Percentiles rank a stretch among this genome's conserved stretches.
These are phyloP conservation scores for Wickerhamiella musiphila DNA, from an alignment of 805 yeast species.

Conservation along the genomic window DNA sequence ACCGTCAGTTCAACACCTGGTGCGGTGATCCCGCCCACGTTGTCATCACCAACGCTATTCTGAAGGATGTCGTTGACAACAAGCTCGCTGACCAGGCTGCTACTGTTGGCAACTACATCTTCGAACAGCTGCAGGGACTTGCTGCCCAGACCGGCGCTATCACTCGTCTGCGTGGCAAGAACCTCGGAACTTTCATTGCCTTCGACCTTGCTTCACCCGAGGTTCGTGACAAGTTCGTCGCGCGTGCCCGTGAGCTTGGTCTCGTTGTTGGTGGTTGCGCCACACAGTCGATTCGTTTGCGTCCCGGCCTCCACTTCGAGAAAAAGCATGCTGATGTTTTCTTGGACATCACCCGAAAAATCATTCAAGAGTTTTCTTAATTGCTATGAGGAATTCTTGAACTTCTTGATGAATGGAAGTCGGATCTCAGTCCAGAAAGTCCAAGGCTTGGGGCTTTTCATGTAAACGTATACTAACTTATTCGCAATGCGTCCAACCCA, in stretches of 20 bases:
- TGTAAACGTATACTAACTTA: too few species aligned
- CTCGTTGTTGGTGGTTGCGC: constrained; percentile 79
- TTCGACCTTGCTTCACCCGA: constrained; percentile 43
- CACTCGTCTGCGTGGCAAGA: constrained; percentile 51
- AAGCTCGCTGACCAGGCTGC: constrained; percentile 39
- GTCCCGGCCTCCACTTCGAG: constrained; percentile 67
- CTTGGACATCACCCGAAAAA: constrained; percentile 28
- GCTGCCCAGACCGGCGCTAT: constrained; percentile 37
- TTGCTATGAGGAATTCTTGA: too few species aligned
- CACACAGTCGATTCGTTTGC: constrained; percentile 55
- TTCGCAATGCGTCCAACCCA: too few species aligned
- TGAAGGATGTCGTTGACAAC: constrained; percentile 42
- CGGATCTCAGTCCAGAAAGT: too few species aligned
- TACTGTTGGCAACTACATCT: constrained; percentile 53
- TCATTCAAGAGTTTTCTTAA: constrained; percentile 6
- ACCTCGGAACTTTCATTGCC: constrained; percentile 67
- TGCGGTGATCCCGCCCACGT: constrained; percentile 80
- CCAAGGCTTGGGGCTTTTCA: too few species aligned
- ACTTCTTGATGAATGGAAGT: too few species aligned
- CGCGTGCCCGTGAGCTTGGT: constrained; percentile 44
- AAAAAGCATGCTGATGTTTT: constrained; percentile 63
- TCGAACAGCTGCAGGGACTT: constrained; percentile 34
- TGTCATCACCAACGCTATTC: constrained; percentile 58
- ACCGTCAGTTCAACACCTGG: constrained; percentile 88
- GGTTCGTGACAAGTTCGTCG: constrained; percentile 44